Conservation (phyloP, 495 filamentous ascomycete genomes). For the Neurospora sp. region DNA sequence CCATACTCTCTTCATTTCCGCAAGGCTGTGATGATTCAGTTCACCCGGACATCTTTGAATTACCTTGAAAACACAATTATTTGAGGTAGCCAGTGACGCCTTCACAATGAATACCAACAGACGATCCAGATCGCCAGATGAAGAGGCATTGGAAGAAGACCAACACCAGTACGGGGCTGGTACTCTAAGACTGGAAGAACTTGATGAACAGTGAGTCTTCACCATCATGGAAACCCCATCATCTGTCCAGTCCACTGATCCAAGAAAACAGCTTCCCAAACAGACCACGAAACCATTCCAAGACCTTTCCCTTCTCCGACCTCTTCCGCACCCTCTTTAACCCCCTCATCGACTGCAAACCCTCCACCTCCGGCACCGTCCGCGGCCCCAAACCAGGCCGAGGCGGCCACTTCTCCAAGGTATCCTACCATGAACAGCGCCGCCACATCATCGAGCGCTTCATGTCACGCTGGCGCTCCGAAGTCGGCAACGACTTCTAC, state of each 20-base stretch:
- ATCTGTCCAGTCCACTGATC: background rate
- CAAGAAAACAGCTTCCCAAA: slow-evolving; percentile 57
- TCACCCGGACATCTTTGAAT: background rate
- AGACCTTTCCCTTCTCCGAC: slow-evolving; percentile 74
- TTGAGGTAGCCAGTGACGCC: background rate
- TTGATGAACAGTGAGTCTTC: slow-evolving; percentile 52
- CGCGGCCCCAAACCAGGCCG: slow-evolving; percentile 14
- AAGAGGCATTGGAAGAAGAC: slow-evolving; percentile 42
- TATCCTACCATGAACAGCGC: slow-evolving; percentile 72
- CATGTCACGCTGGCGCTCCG: slow-evolving; percentile 76
- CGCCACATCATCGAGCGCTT: slow-evolving; percentile 83
- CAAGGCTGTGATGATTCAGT: background rate
- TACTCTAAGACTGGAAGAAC: slow-evolving; percentile 36
- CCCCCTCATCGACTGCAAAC: slow-evolving; percentile 74
- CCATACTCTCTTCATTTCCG: background rate
- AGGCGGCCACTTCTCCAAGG: slow-evolving; percentile 48
- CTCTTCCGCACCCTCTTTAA: slow-evolving; percentile 74
- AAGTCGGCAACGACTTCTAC: slow-evolving; percentile 87
- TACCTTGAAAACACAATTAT: background rate
- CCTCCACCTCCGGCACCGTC: slow-evolving; percentile 45
- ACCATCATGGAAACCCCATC: background rate
- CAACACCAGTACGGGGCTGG: slow-evolving; percentile 38
- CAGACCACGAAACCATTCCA: slow-evolving; percentile 67
- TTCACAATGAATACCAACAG: slow-evolving; percentile 17
- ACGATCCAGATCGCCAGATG: slow-evolving; percentile 31